Percentiles rank a stretch among this genome's conserved stretches.
These are phyloP conservation scores for Linderniella brevidens DNA, from an alignment of 257 asterid species.

Conservation along the genomic window DNA sequence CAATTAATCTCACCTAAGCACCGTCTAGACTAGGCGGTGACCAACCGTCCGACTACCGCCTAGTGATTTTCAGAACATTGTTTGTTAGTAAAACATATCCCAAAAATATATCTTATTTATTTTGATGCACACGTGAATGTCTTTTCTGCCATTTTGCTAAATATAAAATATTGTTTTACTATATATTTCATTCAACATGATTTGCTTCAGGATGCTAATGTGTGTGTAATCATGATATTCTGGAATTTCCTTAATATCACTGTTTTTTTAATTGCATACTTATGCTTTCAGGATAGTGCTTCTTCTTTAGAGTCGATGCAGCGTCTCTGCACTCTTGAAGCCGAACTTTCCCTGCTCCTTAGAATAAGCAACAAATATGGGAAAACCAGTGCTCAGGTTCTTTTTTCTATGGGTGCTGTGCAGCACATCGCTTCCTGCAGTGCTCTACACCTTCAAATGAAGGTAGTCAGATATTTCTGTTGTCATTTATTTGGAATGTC, in stretches of 20 bases:
- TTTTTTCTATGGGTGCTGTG: slow-evolving; percentile 80
- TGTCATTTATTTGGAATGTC: neutral
- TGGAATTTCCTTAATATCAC: neutral
- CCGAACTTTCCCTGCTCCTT: slow-evolving; percentile 58
- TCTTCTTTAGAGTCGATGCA: slow-evolving; percentile 74
- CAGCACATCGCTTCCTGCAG: slow-evolving; percentile 68
- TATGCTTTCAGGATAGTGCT: slow-evolving; percentile 45
- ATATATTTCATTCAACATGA: too few species aligned
- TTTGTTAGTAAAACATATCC: too few species aligned
- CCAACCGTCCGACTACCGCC: too few species aligned
- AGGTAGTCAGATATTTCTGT: slow-evolving; percentile 17
- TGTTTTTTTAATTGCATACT: neutral
- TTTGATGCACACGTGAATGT: too few species aligned
- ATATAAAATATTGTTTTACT: too few species aligned
- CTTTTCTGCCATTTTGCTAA: too few species aligned
- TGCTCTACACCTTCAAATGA: slow-evolving; percentile 55
- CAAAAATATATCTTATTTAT: too few species aligned
- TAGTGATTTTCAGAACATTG: too few species aligned
- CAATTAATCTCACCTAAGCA: too few species aligned
- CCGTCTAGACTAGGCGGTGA: too few species aligned
- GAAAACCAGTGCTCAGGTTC: slow-evolving; percentile 71
- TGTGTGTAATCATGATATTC: slow-evolving; percentile 1
- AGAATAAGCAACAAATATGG: slow-evolving; percentile 87
- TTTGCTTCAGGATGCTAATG: neutral
- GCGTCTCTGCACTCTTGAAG: slow-evolving; percentile 83